A percentile compares a stretch with the other conserved stretches of the same genome.
These are phyloP conservation scores for Cydonia oblonga DNA, from an alignment of 331 rosid genomes.

Conservation along the genomic window DNA sequence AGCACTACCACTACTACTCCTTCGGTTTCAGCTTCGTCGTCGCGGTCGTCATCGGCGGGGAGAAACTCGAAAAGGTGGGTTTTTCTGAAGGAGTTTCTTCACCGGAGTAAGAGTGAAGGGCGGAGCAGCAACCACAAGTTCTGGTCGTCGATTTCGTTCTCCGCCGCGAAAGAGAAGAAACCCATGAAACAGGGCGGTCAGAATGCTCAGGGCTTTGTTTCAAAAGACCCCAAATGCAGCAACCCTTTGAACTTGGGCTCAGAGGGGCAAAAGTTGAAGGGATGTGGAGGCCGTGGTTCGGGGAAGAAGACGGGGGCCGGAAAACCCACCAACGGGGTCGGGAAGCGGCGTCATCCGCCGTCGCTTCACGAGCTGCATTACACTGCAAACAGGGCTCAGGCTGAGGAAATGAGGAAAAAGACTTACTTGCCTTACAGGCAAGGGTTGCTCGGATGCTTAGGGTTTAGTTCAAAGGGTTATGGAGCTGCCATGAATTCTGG, in stretches of 20 bases:
- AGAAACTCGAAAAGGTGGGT: constrained; percentile 86
- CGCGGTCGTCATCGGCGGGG: constrained; percentile 89
- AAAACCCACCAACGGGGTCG: constrained; percentile 61
- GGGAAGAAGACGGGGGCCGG: constrained; percentile 34
- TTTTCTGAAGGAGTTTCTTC: constrained; percentile 76
- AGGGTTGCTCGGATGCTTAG: constrained; percentile 87
- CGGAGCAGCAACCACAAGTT: constrained; percentile 83
- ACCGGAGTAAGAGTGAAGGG: constrained; percentile 92
- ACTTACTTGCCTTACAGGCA: constrained; percentile 88
- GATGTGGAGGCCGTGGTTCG: constrained; percentile 12
- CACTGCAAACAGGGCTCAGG: constrained; percentile 75
- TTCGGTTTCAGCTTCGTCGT: constrained; percentile 71
- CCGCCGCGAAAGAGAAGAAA: constrained; percentile 53
- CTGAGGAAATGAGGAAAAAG: constrained; percentile 87
- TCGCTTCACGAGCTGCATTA: constrained; percentile 91
- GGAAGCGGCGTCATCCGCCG: constrained; percentile 63
- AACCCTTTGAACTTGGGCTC: constrained; percentile 14
- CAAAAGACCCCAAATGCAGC: constrained; percentile 22
- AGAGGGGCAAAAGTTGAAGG: constrained; percentile 23
- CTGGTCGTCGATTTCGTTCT: constrained; percentile 72
- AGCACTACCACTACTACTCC: constrained; percentile 26
- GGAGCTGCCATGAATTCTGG: constrained; percentile 89
- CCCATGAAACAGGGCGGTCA: constrained; percentile 4
- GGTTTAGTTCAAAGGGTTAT: constrained; percentile 90
- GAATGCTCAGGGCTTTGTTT: background rate